Evolutionary conservation across 495 filamentous ascomycete species (phyloP).

Genomic region (Neohortaea acidophila): DNA sequence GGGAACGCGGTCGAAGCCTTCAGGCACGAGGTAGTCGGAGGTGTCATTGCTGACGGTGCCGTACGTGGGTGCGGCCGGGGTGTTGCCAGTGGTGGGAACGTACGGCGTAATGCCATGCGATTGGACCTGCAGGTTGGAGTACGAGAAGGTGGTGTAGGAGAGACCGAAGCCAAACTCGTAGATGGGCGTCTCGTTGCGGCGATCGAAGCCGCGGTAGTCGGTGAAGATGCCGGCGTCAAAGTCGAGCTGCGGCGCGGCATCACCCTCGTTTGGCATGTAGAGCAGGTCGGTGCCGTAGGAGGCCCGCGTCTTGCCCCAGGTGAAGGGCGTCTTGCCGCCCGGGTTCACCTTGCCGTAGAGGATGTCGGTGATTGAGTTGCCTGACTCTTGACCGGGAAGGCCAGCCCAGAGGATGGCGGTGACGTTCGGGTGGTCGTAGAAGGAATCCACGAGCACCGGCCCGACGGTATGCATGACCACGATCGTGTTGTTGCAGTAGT

Average conservation of each 20-base stretch:
- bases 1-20: constrained; percentile 38
- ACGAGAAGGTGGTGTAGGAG: constrained; percentile 74
- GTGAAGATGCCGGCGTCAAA: constrained; percentile 83
- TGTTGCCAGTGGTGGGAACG: constrained; percentile 51
- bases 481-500: constrained; percentile 74
- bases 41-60: constrained; percentile 49
- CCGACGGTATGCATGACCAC: constrained; percentile 81
- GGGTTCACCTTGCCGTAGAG: constrained; percentile 85
- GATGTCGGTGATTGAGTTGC: constrained; percentile 78
- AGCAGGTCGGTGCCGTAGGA: constrained; percentile 65
- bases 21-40: constrained; percentile 62
- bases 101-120: constrained; percentile 43
- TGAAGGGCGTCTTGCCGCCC: constrained; percentile 73
- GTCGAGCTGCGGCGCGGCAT: constrained; percentile 57
- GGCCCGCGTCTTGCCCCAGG: constrained; percentile 57
- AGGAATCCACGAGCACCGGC: constrained; percentile 61
- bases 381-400: constrained; percentile 80
- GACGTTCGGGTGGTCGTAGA: constrained; percentile 73
- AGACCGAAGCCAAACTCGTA: constrained; percentile 90
- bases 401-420: constrained; percentile 92
- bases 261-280: constrained; percentile 57
- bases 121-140: constrained; percentile 54
- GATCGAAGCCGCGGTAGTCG: constrained; percentile 87
- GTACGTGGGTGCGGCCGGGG: constrained; percentile 48
- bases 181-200: constrained; percentile 52